Evolutionary conservation across 1,284 basidiomycete species (phyloP).

Genomic region (Ceratobasidium sp.): DNA sequence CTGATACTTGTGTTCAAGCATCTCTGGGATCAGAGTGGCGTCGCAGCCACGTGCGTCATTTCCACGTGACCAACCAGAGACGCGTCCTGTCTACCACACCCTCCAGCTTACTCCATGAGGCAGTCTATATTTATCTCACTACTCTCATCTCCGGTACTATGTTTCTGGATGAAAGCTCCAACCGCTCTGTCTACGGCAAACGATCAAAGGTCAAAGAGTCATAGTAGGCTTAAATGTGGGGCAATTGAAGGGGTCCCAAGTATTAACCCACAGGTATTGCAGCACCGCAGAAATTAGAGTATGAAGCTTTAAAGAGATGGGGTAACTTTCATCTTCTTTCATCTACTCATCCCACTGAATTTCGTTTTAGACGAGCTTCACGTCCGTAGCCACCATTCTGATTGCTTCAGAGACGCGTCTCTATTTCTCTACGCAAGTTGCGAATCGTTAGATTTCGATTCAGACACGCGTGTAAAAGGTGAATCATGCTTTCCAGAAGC

Average conservation of each 20-base stretch:
- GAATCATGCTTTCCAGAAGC: background rate
- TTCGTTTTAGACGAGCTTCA: constrained; percentile 7
- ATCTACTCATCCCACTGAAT: too few species aligned
- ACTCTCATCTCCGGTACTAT: background rate
- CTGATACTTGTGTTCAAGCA: too few species aligned
- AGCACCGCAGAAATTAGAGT: background rate
- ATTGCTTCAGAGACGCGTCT: constrained; percentile 34
- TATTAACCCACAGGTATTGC: too few species aligned
- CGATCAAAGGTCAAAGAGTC: background rate
- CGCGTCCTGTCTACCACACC: background rate
- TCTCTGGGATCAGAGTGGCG: too few species aligned
- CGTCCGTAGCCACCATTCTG: constrained; percentile 7
- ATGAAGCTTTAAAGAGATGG: background rate
- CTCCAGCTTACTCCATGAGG: background rate
- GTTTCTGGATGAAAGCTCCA: background rate
- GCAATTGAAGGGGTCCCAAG: too few species aligned
- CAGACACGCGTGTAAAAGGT: constrained; percentile 14
- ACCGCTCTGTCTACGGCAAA: background rate
- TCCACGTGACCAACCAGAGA: background rate
- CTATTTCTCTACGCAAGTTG: background rate
- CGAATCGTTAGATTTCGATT: constrained; percentile 25
- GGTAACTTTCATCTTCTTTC: background rate
- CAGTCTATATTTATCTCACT: background rate
- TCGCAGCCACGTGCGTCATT: too few species aligned
- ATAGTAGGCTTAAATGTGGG: background rate